Evolutionary conservation across 208 protist genomes (phyloP), one percentile per base, ranked within the genome.

Genomic region (Trypanosoma cruzi): DNA sequence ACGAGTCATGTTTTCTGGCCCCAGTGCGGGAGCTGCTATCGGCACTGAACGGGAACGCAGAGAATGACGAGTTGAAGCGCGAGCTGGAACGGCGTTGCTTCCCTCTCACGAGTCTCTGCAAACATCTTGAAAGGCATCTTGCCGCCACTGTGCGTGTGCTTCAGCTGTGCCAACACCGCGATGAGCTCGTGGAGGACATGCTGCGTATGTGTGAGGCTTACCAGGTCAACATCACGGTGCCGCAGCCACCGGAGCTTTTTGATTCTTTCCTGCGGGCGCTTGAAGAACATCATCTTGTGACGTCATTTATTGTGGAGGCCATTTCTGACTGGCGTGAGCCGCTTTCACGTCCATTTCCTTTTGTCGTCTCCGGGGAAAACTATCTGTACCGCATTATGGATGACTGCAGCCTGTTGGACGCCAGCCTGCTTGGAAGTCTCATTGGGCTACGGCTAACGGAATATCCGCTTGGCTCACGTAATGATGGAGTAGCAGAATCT

Each of bases 291-390:
- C 81, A 89, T 44, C 36, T 82, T 7, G 63, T 70, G 14, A 90
- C 89, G 7, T 34, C 90, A 63, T 71, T 76, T 36, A 72, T 84
- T 11, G 78, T 87, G 13, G 84, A 94, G 69, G 68, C 82, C 10
- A 82, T 94, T 52, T 67, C 82, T 37, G 61, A 80, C 36, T 94
- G 89, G 89, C 83, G 86, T 0, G 79, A 87, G 63, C 64, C 74
- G 44, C 76, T 94, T 24, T 81, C 63, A 24, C 71, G 77, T 0
- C 84, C 86, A 1, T 91, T 82, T 70, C 71, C 84, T 0, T 94
- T 94, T 61, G 64, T 75, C 4, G 54, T 87, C 28, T 50, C 52
- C 18, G 81, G 79, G 0, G 71, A 84, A 31, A 85, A 88, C 68
- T 92, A 90, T 50, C 62, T 91, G 13, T 59, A 76, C 18, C 71